phyloP scores from a whole-genome alignment of 176 grass and related monocot species.

The Oryza coarctata region DNA sequence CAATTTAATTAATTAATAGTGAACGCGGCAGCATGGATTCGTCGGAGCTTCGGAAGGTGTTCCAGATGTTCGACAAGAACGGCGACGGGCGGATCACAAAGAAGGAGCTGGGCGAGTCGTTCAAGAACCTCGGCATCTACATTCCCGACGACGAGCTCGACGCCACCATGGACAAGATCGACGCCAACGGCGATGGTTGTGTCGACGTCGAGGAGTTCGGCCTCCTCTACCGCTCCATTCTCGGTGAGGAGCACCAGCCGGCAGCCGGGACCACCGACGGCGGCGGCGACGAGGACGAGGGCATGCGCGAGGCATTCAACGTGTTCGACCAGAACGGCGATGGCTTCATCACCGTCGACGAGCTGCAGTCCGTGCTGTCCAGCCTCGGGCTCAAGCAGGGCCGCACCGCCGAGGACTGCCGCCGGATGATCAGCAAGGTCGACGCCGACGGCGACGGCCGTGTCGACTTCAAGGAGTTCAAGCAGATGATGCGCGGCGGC shows the following conservation, averaged over 20 bases:
- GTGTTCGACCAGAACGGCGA: conserved; percentile 76
- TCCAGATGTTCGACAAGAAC: conserved; percentile 78
- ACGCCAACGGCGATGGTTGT: conserved; percentile 55
- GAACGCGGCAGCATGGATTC: conserved; percentile 37
- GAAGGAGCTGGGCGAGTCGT: conserved; percentile 63
- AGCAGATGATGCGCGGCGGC: conserved; percentile 73
- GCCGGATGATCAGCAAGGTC: conserved; percentile 61
- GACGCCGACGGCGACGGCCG: conserved; percentile 63
- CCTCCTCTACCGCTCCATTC: conserved; percentile 55
- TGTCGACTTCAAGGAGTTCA: conserved; percentile 76
- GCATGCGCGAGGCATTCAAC: too few species aligned
- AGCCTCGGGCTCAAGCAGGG: conserved; percentile 73
- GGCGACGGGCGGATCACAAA: conserved; percentile 70
- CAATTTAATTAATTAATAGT: too few species aligned
- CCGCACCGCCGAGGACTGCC: conserved; percentile 59
- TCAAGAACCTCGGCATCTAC: conserved; percentile 55
- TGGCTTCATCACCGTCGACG: conserved; percentile 58
- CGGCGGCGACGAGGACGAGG: not conserved
- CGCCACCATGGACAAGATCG: conserved; percentile 63
- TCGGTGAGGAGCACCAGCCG: not conserved
- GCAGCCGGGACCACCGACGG: not conserved
- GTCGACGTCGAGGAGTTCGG: conserved; percentile 58
- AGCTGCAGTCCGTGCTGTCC: conserved; percentile 50
- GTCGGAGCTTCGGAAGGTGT: conserved; percentile 65
- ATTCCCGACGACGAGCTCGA: conserved; percentile 61